These are phyloP conservation scores for Mycena indigotica DNA, from an alignment of 768 basidiomycete species.

Conservation along the genomic window DNA sequence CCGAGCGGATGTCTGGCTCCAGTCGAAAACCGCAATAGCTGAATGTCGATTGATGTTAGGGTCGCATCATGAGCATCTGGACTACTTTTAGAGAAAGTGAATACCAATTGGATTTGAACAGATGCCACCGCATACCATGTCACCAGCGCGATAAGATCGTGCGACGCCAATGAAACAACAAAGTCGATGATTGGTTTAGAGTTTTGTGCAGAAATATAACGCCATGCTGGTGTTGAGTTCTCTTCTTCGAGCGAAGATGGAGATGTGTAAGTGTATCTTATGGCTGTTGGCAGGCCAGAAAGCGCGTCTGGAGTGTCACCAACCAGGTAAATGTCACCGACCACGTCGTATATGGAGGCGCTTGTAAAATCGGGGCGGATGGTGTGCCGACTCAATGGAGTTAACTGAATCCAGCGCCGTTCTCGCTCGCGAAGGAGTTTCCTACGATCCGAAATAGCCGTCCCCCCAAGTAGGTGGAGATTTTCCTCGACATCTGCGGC, in stretches of 20 bases:
- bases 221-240: neutral
- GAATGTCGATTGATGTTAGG: neutral
- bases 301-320: neutral
- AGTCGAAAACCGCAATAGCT: neutral
- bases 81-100: neutral
- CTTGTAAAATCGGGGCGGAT: neutral
- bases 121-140: too few relatives aligned
- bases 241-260: neutral
- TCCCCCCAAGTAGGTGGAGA: neutral
- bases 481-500: constrained; percentile 1
- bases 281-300: neutral
- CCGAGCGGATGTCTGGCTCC: neutral
- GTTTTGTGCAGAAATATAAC: neutral
- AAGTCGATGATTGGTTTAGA: neutral
- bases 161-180: neutral
- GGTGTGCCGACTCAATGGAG: neutral
- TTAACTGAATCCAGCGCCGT: neutral
- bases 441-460: neutral
- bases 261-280: neutral
- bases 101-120: too few relatives aligned
- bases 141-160: neutral
- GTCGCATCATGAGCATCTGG: neutral
- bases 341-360: neutral
- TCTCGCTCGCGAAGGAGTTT: neutral
- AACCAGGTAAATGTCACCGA: neutral